Evolutionary conservation across 1,284 basidiomycete species (phyloP), one percentile per base, ranked within the genome.

Genomic region (Cryptococcus wingfieldii): DNA sequence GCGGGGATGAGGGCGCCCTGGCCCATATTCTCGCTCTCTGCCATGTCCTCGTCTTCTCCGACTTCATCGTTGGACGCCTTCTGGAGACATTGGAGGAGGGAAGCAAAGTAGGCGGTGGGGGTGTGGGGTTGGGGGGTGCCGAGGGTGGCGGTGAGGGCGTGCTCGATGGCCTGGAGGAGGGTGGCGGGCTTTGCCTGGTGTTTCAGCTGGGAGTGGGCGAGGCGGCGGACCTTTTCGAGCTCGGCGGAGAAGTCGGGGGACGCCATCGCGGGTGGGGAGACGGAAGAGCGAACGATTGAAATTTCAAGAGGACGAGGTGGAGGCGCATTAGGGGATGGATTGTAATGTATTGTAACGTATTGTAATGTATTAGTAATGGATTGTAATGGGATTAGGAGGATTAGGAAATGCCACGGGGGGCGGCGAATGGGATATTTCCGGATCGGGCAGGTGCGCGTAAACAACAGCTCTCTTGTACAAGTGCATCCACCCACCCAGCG

Each of bases 141-240:
- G 19, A 77, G 69, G 1, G 70, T 63, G 6, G 70, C 56, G 10
- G 66, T 58, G 65, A 98, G 83, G 12, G 93, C 95, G 2, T 85
- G 82, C 76, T 99, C 96, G 67, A 98, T 82, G 16, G 94, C 96
- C 54, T 83, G 79, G 44, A 99, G 83, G 19, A 99, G 84, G 53
- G 85, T 86, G 14, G 96, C 96, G 3, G 93, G 92, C 51, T 88
- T 84, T 71, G 90, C 90, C 78, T 98, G 93, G 71, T 96, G 90
- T 1, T 86, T 75, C 19, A 95, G 81, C 28, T 84, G 83, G 0
- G 93, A 95, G 25, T 84, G 83, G 2, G 85, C 86, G 68, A 97
- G 91, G 14, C 88, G 86, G 55, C 95, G 82, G 64, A 98, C 91
- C 79, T 97, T 98, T 59, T 84, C 79, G 50, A 96, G 80, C 25